Evolutionary conservation across 2,329 filamentous ascomycete species (phyloP), one percentile per base, ranked within the genome.

Genomic region (Fusarium bactridioides): DNA sequence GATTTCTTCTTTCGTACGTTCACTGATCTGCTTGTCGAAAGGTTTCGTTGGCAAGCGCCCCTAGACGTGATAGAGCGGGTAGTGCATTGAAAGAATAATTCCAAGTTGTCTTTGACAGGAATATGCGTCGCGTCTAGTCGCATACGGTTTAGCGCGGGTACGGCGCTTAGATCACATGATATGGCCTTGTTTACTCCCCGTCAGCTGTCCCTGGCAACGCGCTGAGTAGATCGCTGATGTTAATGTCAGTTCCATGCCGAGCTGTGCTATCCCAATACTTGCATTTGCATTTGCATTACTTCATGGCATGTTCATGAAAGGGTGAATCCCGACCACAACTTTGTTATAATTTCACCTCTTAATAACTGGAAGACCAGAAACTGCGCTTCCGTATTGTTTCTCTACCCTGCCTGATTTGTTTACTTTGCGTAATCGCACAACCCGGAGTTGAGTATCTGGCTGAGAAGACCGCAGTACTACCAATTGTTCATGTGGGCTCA

Each of bases 171-270:
- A 43, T 75, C 77, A 78, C 77, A 77, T 78, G 77, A 18, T 7
- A 13, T 18, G 3, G 21, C 41, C 73, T 78, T 78, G 77, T 78
- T 78, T 78, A 78, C 76, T 76, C 72, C 74, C 66, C 64, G 15
- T 40, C 41, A 35, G 62, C 33, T 54, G 61, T 68, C 71, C 78
- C 77, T 68, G 70, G 78, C 78, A 80, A 80, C 78, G 71, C 43
- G 21, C 47, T 57, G 56, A 37, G 47, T 31, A 37, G 63, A 75
- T 72, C 70, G 69, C 61, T 72, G 70, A 58, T 65, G 53, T 71
- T 69, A 64, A 68, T 71, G 69, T 63, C 60, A 61, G 59, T 67
- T 63, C 63, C 57, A 69, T 44, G 59, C 57, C 69, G 54, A 65
- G 29, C 53, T 47, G 66, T 56, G 61, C 48, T 60, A 63, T 60